phyloP scores from a whole-genome alignment of 1,284 basidiomycete species.

The Ustilago shanxiensis region DNA sequence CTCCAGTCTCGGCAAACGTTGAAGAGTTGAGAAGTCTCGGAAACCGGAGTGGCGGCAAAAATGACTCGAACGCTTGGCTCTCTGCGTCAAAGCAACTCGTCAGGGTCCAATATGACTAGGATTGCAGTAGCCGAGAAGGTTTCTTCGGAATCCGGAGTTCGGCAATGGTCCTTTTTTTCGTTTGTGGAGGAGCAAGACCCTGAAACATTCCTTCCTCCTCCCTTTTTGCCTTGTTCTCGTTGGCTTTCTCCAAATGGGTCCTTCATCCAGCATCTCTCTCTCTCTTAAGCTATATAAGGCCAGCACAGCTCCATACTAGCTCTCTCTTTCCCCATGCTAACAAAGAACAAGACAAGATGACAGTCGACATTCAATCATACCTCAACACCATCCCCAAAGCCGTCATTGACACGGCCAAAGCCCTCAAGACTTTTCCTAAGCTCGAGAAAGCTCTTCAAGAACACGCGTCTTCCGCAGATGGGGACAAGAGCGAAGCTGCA shows the following conservation, averaged over 20 bases:
- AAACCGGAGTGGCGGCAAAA: neutral
- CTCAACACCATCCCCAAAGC: constrained; percentile 31
- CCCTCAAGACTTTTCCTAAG: constrained; percentile 53
- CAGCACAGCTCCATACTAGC: neutral
- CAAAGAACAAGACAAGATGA: constrained; percentile 14
- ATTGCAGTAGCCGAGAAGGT: neutral
- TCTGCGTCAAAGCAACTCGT: neutral
- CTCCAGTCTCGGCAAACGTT: neutral
- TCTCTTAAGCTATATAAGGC: neutral
- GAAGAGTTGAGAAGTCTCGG: neutral
- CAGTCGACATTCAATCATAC: constrained; percentile 24
- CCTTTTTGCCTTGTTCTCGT: neutral
- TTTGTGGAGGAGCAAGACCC: neutral
- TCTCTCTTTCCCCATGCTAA: too few species aligned
- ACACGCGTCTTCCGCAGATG: constrained; percentile 7
- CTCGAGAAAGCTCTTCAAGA: constrained; percentile 38
- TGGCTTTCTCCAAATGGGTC: neutral
- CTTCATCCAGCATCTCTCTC: neutral
- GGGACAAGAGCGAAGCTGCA: neutral
- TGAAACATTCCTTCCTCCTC: neutral
- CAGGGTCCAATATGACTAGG: neutral
- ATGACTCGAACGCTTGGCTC: constrained; percentile 20
- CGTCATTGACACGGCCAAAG: constrained; percentile 64
- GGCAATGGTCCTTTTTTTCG: neutral
- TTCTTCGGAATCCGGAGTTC: constrained; percentile 22